Conservation (phyloP, 495 filamentous ascomycete species). For the Trichodelitschia bisporula region DNA sequence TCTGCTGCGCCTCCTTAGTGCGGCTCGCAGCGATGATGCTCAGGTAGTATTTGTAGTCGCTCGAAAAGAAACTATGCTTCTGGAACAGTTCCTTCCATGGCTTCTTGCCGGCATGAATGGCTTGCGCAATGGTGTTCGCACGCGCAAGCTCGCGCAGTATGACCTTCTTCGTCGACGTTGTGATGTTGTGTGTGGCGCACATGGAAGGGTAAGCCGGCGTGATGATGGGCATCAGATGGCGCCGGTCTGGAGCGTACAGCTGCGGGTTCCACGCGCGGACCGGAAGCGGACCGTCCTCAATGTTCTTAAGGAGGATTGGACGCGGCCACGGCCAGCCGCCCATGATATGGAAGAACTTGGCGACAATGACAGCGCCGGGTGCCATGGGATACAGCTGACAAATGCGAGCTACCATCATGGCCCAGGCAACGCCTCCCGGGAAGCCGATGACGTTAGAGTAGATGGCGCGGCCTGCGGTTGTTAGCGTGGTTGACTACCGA, state of each 20-base stretch:
- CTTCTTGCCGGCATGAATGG: conserved; percentile 47
- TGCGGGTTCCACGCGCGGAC: conserved; percentile 86
- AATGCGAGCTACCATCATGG: conserved; percentile 84
- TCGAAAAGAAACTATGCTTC: conserved; percentile 77
- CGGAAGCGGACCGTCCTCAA: conserved; percentile 59
- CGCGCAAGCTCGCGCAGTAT: conserved; percentile 63
- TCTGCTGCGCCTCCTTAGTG: conserved; percentile 58
- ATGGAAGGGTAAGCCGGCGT: conserved; percentile 86
- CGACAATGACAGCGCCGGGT: conserved; percentile 56
- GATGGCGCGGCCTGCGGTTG: conserved; percentile 40
- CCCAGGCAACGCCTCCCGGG: conserved; percentile 92
- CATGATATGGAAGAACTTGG: conserved; percentile 87
- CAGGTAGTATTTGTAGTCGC: conserved; percentile 84
- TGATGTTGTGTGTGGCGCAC: conserved; percentile 90
- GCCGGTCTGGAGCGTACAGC: conserved; percentile 58
- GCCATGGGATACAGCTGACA: conserved; percentile 96
- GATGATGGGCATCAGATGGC: conserved; percentile 90
- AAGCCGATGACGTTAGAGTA: conserved; percentile 92
- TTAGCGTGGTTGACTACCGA: neutral
- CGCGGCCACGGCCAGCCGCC: conserved; percentile 81
- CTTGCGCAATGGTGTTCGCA: conserved; percentile 50
- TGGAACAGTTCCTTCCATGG: conserved; percentile 74
- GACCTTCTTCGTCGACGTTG: conserved; percentile 57
- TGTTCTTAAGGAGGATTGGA: conserved; percentile 63
- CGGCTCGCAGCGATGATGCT: conserved; percentile 66